Evolutionary conservation across 2,329 filamentous ascomycete species (phyloP).

Genomic region (Calycina marina): DNA sequence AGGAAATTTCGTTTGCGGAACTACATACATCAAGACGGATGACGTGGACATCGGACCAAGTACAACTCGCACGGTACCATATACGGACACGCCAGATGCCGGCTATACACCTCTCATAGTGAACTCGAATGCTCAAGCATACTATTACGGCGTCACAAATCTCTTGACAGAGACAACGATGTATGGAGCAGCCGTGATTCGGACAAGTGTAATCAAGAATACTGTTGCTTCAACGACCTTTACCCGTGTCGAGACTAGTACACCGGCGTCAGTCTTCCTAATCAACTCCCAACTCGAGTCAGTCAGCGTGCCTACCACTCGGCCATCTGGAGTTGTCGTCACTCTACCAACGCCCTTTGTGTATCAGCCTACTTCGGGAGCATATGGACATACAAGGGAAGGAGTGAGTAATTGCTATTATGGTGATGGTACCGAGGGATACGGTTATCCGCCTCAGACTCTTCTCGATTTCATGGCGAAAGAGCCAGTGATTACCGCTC

Average conservation of each 20-base stretch:
- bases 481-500: not conserved
- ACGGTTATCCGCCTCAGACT: not conserved
- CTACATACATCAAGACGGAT: not conserved
- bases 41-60: not conserved
- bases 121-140: not conserved
- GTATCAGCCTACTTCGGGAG: not conserved
- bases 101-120: not conserved
- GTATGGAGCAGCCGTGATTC: not conserved
- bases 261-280: not conserved
- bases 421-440: not conserved
- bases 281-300: not conserved
- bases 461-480: constrained; percentile 1
- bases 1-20: constrained; percentile 1
- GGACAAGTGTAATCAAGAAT: not conserved
- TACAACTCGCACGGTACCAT: not conserved
- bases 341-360: not conserved
- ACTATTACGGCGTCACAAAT: not conserved
- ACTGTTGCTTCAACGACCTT: not conserved
- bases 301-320: not conserved
- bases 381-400: not conserved
- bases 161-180: not conserved
- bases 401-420: not conserved
- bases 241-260: not conserved
- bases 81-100: not conserved
- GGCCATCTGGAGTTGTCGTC: not conserved